Evolutionary conservation across 805 yeast genomes (phyloP), one percentile per base, ranked within the genome.

Genomic region (Candida broadrunensis): DNA sequence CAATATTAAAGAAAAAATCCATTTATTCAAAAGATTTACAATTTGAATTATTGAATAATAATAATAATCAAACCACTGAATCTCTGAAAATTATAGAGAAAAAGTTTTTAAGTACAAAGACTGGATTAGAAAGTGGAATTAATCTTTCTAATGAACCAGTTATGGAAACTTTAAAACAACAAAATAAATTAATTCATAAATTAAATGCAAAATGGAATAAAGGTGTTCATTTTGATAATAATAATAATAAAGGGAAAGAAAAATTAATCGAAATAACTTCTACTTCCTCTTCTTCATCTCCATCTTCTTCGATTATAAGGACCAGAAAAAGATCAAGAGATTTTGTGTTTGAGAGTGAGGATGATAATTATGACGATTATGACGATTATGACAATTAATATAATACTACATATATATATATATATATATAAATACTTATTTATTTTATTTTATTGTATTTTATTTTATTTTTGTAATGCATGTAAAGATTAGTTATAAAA

Each of bases 191-290:
- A 33, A 58, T 70, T 15, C 51, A 54, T 18, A 53, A 65, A 46
- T 51, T 68, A 23, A 70, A 70, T 45, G 58, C 61, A 36, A 67
- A 63, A 41, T 70, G 75, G 75, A 70, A 65, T 48, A 62, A 63
- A 39, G 45, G 67, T 3, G 32, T 37, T 9, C 21, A 39, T 26
- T 32, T 37, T 29, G 35, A 21, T 33, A 6, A 21, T 30, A 6
- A 4, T 41, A 32, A 24, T 35, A 33, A 34, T 4, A n/a, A 38
- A 37, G 25, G 36, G 26, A 26, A 26, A 26, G 14, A 26, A 7
- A 26, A 26, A 26, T 21, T 11, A 21, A 7, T 21, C 6, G 11
- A 21, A 21, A 6, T 21, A 7, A n/a, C n/a, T n/a, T 26, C 29
- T 9, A 13, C 5, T 11, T 13, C 14, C 12, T 5, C 11, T 11